Evolutionary conservation across 116 monocot genomes (phyloP).

Genomic region (Papilionanthe hybrid): DNA sequence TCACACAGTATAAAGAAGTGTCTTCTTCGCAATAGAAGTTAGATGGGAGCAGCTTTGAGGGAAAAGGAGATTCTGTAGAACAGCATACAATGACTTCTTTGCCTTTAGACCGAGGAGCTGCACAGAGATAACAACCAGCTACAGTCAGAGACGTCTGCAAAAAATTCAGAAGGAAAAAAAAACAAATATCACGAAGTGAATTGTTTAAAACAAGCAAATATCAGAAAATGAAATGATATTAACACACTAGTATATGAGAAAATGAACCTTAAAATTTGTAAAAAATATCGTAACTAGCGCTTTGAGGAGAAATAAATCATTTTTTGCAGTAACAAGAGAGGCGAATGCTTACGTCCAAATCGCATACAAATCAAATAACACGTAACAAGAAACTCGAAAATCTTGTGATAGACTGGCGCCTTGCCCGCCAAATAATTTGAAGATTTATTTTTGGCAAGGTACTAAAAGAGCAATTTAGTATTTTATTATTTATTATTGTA

Average conservation of each 20-base stretch:
- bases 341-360: too few species aligned
- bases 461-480: too few species aligned
- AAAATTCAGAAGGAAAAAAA: neutral
- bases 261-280: neutral
- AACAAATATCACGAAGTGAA: neutral
- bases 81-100: slow-evolving; percentile 55
- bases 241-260: neutral
- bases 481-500: too few species aligned
- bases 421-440: too few species aligned
- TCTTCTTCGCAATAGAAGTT: slow-evolving; percentile 11
- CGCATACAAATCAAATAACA: too few species aligned
- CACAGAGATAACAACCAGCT: slow-evolving; percentile 84
- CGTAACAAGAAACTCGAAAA: too few species aligned
- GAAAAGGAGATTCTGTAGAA: slow-evolving; percentile 38
- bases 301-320: neutral
- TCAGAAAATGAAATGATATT: neutral
- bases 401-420: too few species aligned
- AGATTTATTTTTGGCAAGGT: too few species aligned
- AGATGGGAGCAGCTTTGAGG: slow-evolving; percentile 28
- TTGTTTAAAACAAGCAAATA: neutral
- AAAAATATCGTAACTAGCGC: neutral
- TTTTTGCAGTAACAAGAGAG: too few species aligned
- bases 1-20: slow-evolving; percentile 18
- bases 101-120: slow-evolving; percentile 82
- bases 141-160: slow-evolving; percentile 88